These are phyloP conservation scores for Emericellopsis cladophorae DNA, from an alignment of 2,329 filamentous ascomycete species.

Conservation along the genomic window DNA sequence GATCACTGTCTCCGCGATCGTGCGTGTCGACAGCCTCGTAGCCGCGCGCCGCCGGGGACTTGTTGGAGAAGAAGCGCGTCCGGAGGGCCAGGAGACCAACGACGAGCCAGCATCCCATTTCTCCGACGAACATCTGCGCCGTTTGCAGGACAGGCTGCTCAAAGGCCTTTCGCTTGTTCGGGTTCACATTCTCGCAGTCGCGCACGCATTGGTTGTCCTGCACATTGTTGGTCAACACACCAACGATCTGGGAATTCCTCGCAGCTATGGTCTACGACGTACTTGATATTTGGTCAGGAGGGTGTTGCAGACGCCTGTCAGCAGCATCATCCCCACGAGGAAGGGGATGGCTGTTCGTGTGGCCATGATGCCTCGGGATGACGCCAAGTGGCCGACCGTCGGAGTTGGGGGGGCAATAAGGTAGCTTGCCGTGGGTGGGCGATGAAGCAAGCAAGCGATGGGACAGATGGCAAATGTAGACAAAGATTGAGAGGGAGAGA, in stretches of 20 bases:
- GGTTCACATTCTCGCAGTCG: conserved; percentile 64
- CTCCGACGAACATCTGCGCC: conserved; percentile 94
- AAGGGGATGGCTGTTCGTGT: conserved; percentile 63
- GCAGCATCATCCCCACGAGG: conserved; percentile 88
- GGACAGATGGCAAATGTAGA: too few relatives aligned
- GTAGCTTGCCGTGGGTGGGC: too few relatives aligned
- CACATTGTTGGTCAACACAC: neutral
- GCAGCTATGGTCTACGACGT: conserved; percentile 11
- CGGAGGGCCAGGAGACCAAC: conserved; percentile 59
- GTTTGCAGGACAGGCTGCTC: conserved; percentile 96
- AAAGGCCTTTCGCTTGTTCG: conserved; percentile 58
- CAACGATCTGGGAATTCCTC: neutral
- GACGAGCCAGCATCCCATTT: conserved; percentile 93
- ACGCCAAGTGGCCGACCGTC: too few relatives aligned
- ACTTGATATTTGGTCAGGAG: conserved; percentile 95
- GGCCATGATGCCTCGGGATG: conserved; percentile 41
- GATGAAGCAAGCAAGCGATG: too few relatives aligned
- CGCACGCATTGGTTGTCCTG: conserved; percentile 95
- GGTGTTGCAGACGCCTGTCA: conserved; percentile 94
- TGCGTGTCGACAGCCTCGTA: conserved; percentile 53
- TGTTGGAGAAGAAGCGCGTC: conserved; percentile 37
- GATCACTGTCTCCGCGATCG: conserved; percentile 30
- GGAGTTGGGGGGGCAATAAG: too few relatives aligned
- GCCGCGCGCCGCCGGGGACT: conserved; percentile 30
- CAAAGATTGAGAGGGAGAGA: too few relatives aligned